These are phyloP conservation scores for Solanum pinnatisectum DNA, from an alignment of 257 asterid genomes.

Conservation along the genomic window DNA sequence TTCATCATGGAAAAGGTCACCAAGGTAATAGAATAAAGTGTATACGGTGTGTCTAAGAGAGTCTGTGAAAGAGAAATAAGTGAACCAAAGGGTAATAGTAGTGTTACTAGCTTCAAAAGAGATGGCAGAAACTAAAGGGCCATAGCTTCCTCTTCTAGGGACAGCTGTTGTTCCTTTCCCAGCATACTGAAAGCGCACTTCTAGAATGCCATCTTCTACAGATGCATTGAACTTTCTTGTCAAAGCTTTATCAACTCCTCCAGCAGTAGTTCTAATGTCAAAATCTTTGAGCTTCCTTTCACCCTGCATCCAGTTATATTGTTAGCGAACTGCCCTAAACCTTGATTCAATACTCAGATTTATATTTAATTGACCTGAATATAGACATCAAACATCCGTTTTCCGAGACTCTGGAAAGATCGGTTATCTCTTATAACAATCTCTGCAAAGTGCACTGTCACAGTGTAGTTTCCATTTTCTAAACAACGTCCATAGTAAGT, in stretches of 20 bases:
- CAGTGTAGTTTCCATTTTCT: conserved; percentile 9
- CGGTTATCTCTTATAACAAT: neutral
- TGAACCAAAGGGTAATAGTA: neutral
- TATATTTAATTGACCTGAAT: no score
- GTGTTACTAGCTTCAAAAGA: conserved; percentile 14
- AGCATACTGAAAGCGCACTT: conserved; percentile 22
- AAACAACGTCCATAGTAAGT: conserved; percentile 3
- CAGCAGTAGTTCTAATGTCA: conserved; percentile 12
- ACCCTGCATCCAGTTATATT: neutral
- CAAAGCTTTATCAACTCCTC: conserved; percentile 5
- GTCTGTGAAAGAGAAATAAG: neutral
- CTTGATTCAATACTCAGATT: no score
- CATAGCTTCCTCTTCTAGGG: conserved; percentile 10
- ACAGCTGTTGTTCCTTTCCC: conserved; percentile 20
- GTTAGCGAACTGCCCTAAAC: no score
- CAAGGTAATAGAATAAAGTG: neutral
- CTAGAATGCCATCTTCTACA: conserved; percentile 8
- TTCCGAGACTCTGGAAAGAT: no score
- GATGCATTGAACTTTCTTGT: neutral
- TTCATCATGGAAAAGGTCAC: neutral
- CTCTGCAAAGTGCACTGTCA: conserved; percentile 10
- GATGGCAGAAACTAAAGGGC: conserved; percentile 28
- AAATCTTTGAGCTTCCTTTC: conserved; percentile 8
- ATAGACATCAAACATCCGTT: no score
- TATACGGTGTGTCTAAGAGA: neutral